Evolutionary conservation across 768 basidiomycete genomes (phyloP).

Genomic region (Suillus sp.): DNA sequence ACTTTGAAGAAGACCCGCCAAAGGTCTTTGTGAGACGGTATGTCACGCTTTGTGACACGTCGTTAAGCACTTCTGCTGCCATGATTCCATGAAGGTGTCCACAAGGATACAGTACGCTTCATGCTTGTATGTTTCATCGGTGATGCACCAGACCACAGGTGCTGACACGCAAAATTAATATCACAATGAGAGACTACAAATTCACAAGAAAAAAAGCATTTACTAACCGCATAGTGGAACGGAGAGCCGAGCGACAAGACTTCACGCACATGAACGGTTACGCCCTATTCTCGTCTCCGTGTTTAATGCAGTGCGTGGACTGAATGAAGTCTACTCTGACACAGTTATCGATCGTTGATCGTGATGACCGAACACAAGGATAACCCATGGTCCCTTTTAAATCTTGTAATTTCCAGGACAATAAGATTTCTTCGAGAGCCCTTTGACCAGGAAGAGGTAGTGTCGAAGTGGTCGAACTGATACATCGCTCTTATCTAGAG

Average conservation of each 20-base stretch:
- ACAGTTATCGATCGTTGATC: background rate
- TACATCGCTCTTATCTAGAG: background rate
- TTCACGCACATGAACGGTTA: background rate
- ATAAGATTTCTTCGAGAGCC: background rate
- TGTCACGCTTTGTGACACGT: background rate
- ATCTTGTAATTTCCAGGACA: background rate
- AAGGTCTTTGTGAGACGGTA: constrained; percentile 4
- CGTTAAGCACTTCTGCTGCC: background rate
- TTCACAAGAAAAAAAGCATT: background rate
- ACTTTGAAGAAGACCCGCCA: background rate
- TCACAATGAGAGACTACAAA: background rate
- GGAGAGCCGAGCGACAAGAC: background rate
- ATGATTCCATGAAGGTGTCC: too few species aligned
- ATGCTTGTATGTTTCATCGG: background rate
- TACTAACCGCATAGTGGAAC: background rate
- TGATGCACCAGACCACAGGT: background rate
- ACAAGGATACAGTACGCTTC: background rate
- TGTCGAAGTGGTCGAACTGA: background rate
- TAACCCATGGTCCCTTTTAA: background rate
- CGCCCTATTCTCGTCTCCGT: background rate
- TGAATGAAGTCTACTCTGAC: background rate
- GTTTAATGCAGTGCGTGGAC: background rate
- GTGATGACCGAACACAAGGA: background rate
- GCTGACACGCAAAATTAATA: background rate
- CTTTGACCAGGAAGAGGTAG: background rate